A percentile compares a stretch with the other conserved stretches of the same genome.
Evolutionary conservation across 225 moss, liverwort and hornwort genomes (phyloP).

Genomic region (Marchantia polymorpha): DNA sequence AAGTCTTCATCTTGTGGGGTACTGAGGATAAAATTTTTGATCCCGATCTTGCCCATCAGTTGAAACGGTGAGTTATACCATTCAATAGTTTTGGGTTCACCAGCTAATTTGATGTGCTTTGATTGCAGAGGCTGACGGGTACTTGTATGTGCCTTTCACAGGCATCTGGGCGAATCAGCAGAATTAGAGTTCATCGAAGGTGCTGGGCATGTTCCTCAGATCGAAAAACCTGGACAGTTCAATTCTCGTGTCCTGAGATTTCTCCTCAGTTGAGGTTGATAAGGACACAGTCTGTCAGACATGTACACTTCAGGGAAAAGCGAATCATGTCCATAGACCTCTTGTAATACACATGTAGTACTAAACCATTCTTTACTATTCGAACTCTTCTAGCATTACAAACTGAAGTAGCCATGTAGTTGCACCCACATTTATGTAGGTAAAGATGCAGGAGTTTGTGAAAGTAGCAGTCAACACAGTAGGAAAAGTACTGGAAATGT

Average conservation of each 20-base stretch:
- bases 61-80: slow-evolving; percentile 31
- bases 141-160: slow-evolving; percentile 5
- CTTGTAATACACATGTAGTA: too few species aligned
- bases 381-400: too few species aligned
- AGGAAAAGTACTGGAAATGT: not conserved
- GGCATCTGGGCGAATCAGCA: slow-evolving; percentile 36
- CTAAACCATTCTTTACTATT: too few species aligned
- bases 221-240: slow-evolving; percentile 27
- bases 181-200: slow-evolving; percentile 28
- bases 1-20: slow-evolving; percentile 42
- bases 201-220: slow-evolving; percentile 45
- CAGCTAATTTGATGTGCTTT: too few species aligned
- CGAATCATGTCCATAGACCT: not conserved
- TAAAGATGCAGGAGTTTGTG: not conserved
- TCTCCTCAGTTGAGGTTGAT: slow-evolving; percentile 9
- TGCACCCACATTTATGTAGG: not conserved
- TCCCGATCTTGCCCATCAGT: slow-evolving; percentile 29
- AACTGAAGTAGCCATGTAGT: too few species aligned
- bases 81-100: not conserved
- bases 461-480: not conserved
- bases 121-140: not conserved
- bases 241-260: slow-evolving; percentile 33
- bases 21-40: slow-evolving; percentile 40
- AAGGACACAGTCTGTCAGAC: not conserved
- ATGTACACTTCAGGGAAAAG: not conserved